Evolutionary conservation across 2,329 filamentous ascomycete genomes (phyloP).

Genomic region (Fusarium paranaense): DNA sequence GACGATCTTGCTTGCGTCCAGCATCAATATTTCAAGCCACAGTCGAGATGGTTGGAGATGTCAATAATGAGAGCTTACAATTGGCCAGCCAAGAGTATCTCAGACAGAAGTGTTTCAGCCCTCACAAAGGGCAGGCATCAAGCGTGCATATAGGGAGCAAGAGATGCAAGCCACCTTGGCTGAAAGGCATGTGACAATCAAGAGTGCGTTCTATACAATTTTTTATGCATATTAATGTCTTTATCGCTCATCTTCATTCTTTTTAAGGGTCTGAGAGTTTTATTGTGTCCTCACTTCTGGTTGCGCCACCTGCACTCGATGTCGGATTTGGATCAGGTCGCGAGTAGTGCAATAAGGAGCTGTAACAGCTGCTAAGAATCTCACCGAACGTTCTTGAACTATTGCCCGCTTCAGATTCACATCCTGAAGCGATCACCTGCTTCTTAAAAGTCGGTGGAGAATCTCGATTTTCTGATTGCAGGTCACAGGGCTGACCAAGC

Average conservation of each 20-base stretch:
- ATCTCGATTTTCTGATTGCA: neutral
- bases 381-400: neutral
- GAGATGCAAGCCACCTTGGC: neutral
- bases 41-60: neutral
- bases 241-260: neutral
- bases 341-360: neutral
- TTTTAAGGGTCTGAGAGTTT: neutral
- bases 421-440: neutral
- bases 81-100: neutral
- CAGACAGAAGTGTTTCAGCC: neutral
- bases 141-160: neutral
- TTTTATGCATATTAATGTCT: no score
- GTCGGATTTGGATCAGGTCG: no score
- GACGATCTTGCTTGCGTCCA: neutral
- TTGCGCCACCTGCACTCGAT: neutral
- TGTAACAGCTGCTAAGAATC: neutral
- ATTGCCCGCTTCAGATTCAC: neutral
- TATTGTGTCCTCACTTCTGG: neutral
- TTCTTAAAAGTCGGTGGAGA: neutral
- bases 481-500: neutral
- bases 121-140: neutral
- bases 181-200: neutral
- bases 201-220: neutral
- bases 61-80: neutral
- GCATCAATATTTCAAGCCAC: neutral